Evolutionary conservation across 257 asterid species (phyloP), one percentile per base, ranked within the genome.

Genomic region (Fraxinus quadrangulata): DNA sequence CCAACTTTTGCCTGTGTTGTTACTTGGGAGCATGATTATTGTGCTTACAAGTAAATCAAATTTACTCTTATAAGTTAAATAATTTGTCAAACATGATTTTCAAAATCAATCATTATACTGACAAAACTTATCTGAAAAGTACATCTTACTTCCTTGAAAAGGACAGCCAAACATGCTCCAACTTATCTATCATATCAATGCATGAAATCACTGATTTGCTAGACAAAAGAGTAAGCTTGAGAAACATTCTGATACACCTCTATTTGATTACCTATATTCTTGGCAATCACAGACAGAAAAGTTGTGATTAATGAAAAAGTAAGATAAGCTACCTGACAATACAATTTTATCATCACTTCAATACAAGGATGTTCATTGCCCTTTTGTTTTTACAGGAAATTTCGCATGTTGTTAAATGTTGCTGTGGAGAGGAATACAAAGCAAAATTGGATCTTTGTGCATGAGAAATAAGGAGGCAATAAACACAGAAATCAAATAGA

Each of bases 381-480:
- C 45, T 67, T 68, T 73, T 68, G 30, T 31, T 79, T 79, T 61
- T 79, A 76, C 93, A 94, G 96, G 92, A 82, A 75, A 86, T 92
- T 78, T 86, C 88, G 6, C 89, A 84, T 78, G 75, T 65, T n/a
- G 86, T 87, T 69, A 82, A 77, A 81, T 94, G 97, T 84, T 84
- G 89, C 75, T 94, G 97, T 73, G 97, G 97, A 70, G 85, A 83
- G 85, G 89, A 88, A 80, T 94, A 84, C 92, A 76, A 51, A 19
- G 92, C 84, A 74, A 81, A 66, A 67, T 75, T 90, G 84, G 84
- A 84, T 67, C 37, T 33, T 71, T 77, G 82, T 76, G 83, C 84
- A 75, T 77, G 80, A 74, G 33, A 70, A 47, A 24, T 31, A 31
- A 63, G 75, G 77, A 51, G 75, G 77, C 71, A 19, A 19, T 26